A percentile compares a stretch with the other conserved stretches of the same genome.
These are phyloP conservation scores for Penicillium occitanis DNA, from an alignment of 2,329 filamentous ascomycete species.

Conservation along the genomic window DNA sequence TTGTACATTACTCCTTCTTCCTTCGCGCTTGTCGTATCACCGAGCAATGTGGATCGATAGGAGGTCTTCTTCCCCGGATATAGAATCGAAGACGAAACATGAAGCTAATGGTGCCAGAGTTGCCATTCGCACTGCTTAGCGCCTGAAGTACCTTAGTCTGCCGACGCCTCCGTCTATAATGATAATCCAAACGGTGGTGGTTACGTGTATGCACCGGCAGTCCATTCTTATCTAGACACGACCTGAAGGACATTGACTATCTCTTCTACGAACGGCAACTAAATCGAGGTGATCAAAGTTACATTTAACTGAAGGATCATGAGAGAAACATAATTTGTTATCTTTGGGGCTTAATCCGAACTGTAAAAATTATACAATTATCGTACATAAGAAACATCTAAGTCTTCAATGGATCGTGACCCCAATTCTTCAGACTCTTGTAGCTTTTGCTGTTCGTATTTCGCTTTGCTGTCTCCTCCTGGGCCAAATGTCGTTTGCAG, in stretches of 20 bases:
- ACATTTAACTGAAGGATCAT: not conserved
- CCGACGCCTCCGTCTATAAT: not conserved
- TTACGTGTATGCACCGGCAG: not conserved
- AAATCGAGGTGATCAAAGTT: not conserved
- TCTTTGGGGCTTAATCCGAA: not conserved
- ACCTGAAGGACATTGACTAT: not conserved
- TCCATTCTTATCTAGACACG: not conserved
- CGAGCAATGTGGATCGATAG: not conserved
- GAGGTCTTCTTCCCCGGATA: not conserved
- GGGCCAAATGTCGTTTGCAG: constrained; percentile 57
- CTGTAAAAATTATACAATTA: not conserved
- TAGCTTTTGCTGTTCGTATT: constrained; percentile 58
- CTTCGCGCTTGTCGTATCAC: not conserved
- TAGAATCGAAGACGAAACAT: not conserved
- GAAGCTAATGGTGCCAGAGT: not conserved
- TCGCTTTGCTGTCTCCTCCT: constrained; percentile 60
- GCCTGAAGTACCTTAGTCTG: not conserved
- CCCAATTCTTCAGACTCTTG: constrained; percentile 64
- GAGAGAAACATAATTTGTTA: not conserved
- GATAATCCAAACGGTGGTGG: not conserved
- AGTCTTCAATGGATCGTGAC: constrained; percentile 54
- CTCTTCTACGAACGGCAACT: not conserved
- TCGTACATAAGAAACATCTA: constrained; percentile 8
- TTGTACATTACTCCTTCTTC: not conserved
- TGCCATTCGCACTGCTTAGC: not conserved